These are phyloP conservation scores for Ceratobasidium sp. DNA, from an alignment of 1,284 basidiomycete genomes.

Conservation along the genomic window DNA sequence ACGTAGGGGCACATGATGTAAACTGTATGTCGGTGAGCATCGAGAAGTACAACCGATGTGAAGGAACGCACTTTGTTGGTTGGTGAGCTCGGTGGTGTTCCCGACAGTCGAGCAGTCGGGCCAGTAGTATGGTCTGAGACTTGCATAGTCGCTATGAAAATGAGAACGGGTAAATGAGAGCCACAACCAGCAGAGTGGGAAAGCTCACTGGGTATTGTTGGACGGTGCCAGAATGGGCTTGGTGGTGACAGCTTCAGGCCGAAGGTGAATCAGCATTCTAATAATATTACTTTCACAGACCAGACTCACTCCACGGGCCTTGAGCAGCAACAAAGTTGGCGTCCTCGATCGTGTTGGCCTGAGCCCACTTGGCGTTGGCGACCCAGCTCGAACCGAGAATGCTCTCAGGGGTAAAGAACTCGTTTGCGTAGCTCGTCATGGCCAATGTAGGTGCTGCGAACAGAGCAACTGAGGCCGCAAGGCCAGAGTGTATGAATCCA, in stretches of 20 bases:
- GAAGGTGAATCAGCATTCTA: neutral
- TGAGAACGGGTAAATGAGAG: neutral
- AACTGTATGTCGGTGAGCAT: neutral
- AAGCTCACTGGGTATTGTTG: conserved; percentile 42
- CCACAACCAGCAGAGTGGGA: neutral
- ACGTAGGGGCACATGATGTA: conserved; percentile 19
- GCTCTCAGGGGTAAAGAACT: conserved; percentile 60
- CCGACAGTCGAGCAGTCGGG: conserved; percentile 42
- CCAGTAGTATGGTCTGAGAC: conserved; percentile 42
- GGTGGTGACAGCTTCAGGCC: conserved; percentile 36
- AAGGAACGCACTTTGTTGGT: conserved; percentile 35
- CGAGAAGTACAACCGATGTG: neutral
- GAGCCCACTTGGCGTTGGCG: conserved; percentile 49
- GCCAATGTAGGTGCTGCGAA: conserved; percentile 18
- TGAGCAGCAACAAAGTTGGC: conserved; percentile 54
- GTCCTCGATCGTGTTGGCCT: conserved; percentile 54
- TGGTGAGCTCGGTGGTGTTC: conserved; percentile 42
- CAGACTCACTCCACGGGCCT: conserved; percentile 62
- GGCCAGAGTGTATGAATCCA: neutral
- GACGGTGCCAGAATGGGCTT: conserved; percentile 48
- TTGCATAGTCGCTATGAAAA: conserved; percentile 40
- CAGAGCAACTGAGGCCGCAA: neutral
- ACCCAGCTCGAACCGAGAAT: conserved; percentile 54
- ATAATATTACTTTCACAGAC: neutral
- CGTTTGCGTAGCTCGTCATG: conserved; percentile 57